Conservation (phyloP, 2,329 filamentous ascomycete species). For the Ilyonectria robusta region DNA sequence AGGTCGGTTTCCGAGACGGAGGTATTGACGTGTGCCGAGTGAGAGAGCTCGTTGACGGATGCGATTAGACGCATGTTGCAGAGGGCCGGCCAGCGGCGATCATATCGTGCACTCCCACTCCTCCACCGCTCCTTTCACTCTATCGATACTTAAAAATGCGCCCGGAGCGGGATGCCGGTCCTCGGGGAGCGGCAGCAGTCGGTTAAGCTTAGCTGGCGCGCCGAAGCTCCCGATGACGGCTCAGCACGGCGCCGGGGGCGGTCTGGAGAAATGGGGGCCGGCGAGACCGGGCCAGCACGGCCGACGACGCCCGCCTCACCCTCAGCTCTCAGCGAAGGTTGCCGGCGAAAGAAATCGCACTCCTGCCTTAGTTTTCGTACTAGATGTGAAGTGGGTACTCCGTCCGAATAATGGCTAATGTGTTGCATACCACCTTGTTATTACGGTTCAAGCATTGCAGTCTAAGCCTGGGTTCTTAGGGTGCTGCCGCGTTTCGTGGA, state of each 20-base stretch:
- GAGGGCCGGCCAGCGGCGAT: not conserved
- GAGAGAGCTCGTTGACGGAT: not conserved
- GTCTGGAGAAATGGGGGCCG: slow-evolving; percentile 22
- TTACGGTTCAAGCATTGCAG: no score
- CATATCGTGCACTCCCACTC: not conserved
- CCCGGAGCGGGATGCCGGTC: slow-evolving; percentile 21
- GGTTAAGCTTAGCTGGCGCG: not conserved
- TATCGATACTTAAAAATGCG: not conserved
- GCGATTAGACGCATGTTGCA: not conserved
- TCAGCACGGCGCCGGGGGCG: slow-evolving; percentile 17
- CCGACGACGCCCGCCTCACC: slow-evolving; percentile 18
- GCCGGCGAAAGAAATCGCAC: no score
- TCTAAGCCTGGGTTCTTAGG: not conserved
- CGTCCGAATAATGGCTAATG: no score
- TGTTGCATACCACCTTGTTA: no score
- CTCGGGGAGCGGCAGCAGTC: slow-evolving; percentile 26
- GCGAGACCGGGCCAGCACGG: slow-evolving; percentile 1
- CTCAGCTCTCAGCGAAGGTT: not conserved
- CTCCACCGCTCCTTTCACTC: not conserved
- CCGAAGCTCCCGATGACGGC: slow-evolving; percentile 8
- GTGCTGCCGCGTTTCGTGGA: not conserved
- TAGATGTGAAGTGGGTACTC: no score
- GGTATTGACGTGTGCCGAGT: slow-evolving; percentile 12
- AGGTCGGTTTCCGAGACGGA: slow-evolving; percentile 16
- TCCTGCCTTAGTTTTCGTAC: no score